Base-by-base conservation (phyloP, 139 green algal genomes). In the Haematococcus sp. region DNA sequence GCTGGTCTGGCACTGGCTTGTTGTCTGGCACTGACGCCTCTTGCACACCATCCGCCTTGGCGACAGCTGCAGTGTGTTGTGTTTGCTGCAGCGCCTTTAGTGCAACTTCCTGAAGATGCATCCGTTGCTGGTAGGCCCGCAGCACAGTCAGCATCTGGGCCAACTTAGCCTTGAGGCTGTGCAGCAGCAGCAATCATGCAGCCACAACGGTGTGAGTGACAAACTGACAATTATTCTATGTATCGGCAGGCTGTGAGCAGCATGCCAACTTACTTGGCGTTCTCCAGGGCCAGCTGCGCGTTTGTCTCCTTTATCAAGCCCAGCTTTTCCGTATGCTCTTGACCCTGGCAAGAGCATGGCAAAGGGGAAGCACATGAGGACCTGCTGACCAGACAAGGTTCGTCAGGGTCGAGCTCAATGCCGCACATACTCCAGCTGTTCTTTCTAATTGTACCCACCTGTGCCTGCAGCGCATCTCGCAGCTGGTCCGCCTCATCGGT, bases 81-180 rank as follows among this genome's bases (percentile, higher is more conserved):
- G 33, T 34, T 35, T 49, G 27, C 30, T 51, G 1, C 11, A 1
- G 40, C 49, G 20, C 27, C 4, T 49, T 19, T 3, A 61, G 35
- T 0, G 33, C 43, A 23, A 23, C 3, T 7, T 49, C 28, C 40
- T 43, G 2, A 1, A n/a, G 40, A 28, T 32, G 0, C 58, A 89
- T 72, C 77, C 82, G 81, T 1, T 81, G 68, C 22, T 89, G 84
- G 16, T 84, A 84, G 17, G 82, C 82, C 3, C 75, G 66, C 44
- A 89, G 71, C 23, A 89, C 65, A 1, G 68, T 63, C 0, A 89
- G 55, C 49, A 84, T 79, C 43, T 89, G 84, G 0, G 69, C 70
- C 25, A 86, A 59, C 70, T 86, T 89, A 35, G 28, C 70, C 65
- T 86, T 89, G 31, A 89, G 73, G 56, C 83, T 88, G 76, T 75